Percentiles rank a stretch among this genome's conserved stretches.
phyloP scores from a whole-genome alignment of 2,329 filamentous ascomycete genomes.

The Xylogone sp. region DNA sequence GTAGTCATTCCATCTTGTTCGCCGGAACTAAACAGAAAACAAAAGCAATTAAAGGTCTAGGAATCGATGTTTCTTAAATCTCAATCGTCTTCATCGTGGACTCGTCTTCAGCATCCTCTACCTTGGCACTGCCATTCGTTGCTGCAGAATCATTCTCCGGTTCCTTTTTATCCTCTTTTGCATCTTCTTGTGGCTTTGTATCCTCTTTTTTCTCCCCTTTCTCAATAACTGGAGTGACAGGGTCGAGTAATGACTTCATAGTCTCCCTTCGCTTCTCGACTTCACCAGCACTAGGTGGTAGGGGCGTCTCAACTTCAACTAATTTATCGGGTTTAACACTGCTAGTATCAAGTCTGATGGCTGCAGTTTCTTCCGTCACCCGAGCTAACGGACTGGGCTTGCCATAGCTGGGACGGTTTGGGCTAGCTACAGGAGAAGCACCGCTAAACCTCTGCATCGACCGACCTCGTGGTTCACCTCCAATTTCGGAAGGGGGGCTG shows the following conservation, averaged over 20 bases:
- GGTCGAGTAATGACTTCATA: conserved; percentile 22
- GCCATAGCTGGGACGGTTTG: conserved; percentile 60
- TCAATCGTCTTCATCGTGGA: conserved; percentile 32
- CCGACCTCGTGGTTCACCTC: conserved; percentile 61
- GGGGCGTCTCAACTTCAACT: conserved; percentile 30
- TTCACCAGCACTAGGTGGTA: conserved; percentile 22
- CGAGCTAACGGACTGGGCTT: conserved; percentile 70
- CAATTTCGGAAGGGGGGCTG: conserved; percentile 57
- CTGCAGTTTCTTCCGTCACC: conserved; percentile 63
- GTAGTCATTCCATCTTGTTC: neutral
- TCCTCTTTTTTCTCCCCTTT: conserved; percentile 27
- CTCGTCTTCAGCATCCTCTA: conserved; percentile 25
- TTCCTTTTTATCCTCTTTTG: conserved; percentile 12
- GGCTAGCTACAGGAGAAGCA: conserved; percentile 60
- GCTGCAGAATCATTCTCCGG: conserved; percentile 12
- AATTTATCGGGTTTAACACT: conserved; percentile 23
- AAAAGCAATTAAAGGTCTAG: neutral
- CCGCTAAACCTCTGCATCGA: conserved; percentile 67
- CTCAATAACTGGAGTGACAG: conserved; percentile 12
- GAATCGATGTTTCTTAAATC: conserved; percentile 20
- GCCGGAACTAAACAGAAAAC: neutral
- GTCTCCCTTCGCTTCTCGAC: conserved; percentile 17
- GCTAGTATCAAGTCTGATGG: conserved; percentile 20
- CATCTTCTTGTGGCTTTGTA: conserved; percentile 3
- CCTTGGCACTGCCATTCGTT: conserved; percentile 22